Evolutionary conservation across 169 alveolate genomes (phyloP).

Genomic region (Amoebophrya sp.): DNA sequence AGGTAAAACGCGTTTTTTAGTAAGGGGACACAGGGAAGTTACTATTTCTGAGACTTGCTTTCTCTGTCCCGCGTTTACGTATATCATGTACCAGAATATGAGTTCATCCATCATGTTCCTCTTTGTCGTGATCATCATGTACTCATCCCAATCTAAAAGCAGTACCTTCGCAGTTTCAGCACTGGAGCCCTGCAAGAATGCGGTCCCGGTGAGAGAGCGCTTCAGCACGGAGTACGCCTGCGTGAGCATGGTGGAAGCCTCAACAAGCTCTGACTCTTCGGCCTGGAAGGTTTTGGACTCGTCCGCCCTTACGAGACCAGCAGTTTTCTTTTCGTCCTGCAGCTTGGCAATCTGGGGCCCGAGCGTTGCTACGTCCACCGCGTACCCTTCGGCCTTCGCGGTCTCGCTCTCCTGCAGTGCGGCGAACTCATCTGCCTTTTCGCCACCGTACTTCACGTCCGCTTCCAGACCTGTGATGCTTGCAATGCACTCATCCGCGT

Average conservation of each 20-base stretch:
- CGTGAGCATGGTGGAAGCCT: not conserved
- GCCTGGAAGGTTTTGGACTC: conserved; percentile 15
- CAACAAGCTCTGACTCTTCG: not conserved
- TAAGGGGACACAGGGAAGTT: too few relatives aligned
- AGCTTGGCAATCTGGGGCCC: conserved; percentile 11
- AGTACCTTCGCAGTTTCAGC: too few relatives aligned
- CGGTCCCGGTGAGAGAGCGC: not conserved
- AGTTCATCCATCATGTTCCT: too few relatives aligned
- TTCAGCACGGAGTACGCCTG: conserved; percentile 3
- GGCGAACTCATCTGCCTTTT: conserved; percentile 17
- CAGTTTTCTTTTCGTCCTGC: not conserved
- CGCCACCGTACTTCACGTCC: conserved; percentile 18
- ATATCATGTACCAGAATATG: too few relatives aligned
- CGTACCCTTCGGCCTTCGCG: not conserved
- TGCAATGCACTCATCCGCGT: not conserved
- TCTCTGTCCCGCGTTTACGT: too few relatives aligned
- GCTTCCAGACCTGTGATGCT: not conserved
- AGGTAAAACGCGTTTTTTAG: too few relatives aligned
- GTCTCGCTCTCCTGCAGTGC: not conserved
- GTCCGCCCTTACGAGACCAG: not conserved
- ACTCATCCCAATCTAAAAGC: too few relatives aligned
- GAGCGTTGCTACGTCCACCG: not conserved
- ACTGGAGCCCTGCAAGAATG: not conserved
- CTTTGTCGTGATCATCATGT: too few relatives aligned
- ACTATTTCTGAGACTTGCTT: too few relatives aligned